Evolutionary conservation across 345 rosid genomes (phyloP).

Genomic region (Streptanthus diversifolius): DNA sequence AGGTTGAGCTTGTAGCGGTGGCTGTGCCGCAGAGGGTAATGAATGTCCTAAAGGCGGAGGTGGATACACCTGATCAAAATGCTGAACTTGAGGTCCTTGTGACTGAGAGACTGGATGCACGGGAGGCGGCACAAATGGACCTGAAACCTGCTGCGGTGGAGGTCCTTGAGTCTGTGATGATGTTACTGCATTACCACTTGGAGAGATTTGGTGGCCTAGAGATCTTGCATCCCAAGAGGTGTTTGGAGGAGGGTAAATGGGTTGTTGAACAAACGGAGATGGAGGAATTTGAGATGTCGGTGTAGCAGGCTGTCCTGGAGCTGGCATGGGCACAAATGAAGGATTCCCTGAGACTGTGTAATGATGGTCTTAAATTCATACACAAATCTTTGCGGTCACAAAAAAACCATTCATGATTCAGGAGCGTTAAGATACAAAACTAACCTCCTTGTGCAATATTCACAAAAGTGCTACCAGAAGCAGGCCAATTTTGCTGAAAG

Average conservation of each 20-base stretch:
- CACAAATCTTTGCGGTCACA: neutral
- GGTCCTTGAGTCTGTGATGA: slow-evolving; percentile 33
- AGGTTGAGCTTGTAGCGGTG: slow-evolving; percentile 41
- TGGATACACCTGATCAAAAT: slow-evolving; percentile 57
- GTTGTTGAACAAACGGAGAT: slow-evolving; percentile 65
- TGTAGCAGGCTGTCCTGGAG: slow-evolving; percentile 53
- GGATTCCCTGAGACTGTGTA: slow-evolving; percentile 51
- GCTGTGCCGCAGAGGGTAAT: slow-evolving; percentile 28
- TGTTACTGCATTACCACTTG: slow-evolving; percentile 49
- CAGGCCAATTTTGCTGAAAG: slow-evolving; percentile 54
- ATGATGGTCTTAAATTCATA: slow-evolving; percentile 37
- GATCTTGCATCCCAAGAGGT: slow-evolving; percentile 79
- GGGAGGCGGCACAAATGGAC: slow-evolving; percentile 69
- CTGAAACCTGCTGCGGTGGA: slow-evolving; percentile 38
- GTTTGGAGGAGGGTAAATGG: slow-evolving; percentile 58
- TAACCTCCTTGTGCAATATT: slow-evolving; percentile 56
- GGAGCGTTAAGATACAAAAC: slow-evolving; percentile 29
- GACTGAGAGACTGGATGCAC: slow-evolving; percentile 72
- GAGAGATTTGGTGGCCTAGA: slow-evolving; percentile 54
- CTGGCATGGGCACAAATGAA: slow-evolving; percentile 47
- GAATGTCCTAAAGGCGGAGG: slow-evolving; percentile 43
- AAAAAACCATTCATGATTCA: slow-evolving; percentile 23
- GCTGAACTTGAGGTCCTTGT: slow-evolving; percentile 62
- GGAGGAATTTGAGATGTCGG: slow-evolving; percentile 69
- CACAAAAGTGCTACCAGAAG: slow-evolving; percentile 39